These are phyloP conservation scores for Parathielavia appendiculata DNA, from an alignment of 495 filamentous ascomycete genomes.

Conservation along the genomic window DNA sequence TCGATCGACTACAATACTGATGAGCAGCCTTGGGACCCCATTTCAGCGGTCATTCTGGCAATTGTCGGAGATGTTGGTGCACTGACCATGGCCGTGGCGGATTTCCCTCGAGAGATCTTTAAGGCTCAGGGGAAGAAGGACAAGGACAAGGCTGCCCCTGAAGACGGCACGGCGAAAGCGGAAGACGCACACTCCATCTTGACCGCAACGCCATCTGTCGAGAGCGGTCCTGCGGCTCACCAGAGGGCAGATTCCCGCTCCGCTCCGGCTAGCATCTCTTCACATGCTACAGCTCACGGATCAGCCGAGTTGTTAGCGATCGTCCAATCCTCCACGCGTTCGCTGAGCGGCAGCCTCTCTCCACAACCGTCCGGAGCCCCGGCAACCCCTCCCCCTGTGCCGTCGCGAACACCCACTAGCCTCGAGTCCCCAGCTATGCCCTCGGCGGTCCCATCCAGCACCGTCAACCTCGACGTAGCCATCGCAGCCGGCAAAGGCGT, in stretches of 20 bases:
- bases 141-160: conserved; percentile 16
- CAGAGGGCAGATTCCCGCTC: background rate
- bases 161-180: background rate
- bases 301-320: background rate
- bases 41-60: conserved; percentile 66
- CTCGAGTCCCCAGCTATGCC: background rate
- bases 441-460: background rate
- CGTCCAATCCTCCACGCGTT: background rate
- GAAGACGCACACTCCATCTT: background rate
- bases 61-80: conserved; percentile 68
- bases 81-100: conserved; percentile 75
- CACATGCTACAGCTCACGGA: background rate
- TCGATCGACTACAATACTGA: conserved; percentile 65
- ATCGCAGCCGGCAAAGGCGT: conserved; percentile 59
- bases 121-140: conserved; percentile 29
- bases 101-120: conserved; percentile 73
- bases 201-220: background rate
- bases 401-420: background rate
- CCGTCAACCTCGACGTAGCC: conserved; percentile 49
- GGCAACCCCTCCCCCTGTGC: conserved; percentile 13
- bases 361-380: background rate
- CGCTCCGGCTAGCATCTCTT: background rate
- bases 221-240: background rate
- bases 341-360: conserved; percentile 9
- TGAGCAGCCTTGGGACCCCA: conserved; percentile 65